These are phyloP conservation scores for Vitellaria paradoxa DNA, from an alignment of 179 eudicot genomes.

Conservation along the genomic window DNA sequence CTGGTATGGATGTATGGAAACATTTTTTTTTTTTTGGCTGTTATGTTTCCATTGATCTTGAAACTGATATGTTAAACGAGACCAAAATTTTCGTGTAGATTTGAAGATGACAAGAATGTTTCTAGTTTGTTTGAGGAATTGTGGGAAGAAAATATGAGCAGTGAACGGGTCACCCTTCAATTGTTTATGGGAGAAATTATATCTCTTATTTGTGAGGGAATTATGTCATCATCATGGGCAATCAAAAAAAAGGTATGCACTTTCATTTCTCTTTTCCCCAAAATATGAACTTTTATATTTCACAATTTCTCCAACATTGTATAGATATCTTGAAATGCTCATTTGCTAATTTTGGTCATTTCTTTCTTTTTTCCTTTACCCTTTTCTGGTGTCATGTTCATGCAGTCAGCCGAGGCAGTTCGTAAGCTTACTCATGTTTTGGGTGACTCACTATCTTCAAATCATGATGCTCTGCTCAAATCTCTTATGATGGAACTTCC, in stretches of 20 bases:
- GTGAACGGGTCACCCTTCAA: slow-evolving; percentile 84
- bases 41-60: background rate
- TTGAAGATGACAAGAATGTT: slow-evolving; percentile 89
- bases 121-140: slow-evolving; percentile 78
- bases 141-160: slow-evolving; percentile 95
- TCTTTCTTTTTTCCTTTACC: background rate
- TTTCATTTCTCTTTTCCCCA: background rate
- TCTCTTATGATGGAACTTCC: slow-evolving; percentile 84
- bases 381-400: background rate
- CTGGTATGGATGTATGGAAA: background rate
- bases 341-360: slow-evolving; percentile 1
- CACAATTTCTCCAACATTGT: background rate
- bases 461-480: slow-evolving; percentile 61
- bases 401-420: slow-evolving; percentile 83
- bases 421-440: slow-evolving; percentile 76
- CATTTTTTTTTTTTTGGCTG: background rate
- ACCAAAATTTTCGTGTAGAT: slow-evolving; percentile 42
- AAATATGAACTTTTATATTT: background rate
- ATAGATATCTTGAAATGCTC: background rate
- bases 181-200: slow-evolving; percentile 82
- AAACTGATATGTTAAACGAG: background rate
- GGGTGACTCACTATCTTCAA: slow-evolving; percentile 64
- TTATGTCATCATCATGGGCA: slow-evolving; percentile 83
- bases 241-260: slow-evolving; percentile 68
- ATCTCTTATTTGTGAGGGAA: slow-evolving; percentile 64